Evolutionary conservation across 2,329 filamentous ascomycete species (phyloP).

Genomic region (Stenocarpella maydis): DNA sequence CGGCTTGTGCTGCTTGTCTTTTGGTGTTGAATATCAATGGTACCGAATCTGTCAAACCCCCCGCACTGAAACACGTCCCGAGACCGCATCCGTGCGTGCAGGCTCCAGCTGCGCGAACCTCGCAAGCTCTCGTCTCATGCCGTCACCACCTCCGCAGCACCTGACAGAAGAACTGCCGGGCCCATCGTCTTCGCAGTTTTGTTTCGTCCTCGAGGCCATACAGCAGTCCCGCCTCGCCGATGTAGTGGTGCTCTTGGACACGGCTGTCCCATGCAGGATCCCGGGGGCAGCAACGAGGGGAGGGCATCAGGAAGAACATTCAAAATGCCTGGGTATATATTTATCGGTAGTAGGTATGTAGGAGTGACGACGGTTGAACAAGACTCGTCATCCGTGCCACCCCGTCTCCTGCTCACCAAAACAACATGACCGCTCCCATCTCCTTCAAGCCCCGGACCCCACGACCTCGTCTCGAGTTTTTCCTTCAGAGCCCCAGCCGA

Average conservation of each 20-base stretch:
- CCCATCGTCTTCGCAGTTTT: background rate
- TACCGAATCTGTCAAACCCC: background rate
- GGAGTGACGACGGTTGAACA: background rate
- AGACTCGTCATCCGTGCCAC: conserved; percentile 3
- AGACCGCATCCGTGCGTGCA: conserved; percentile 3
- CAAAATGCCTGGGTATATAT: too few species aligned
- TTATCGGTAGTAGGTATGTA: too few species aligned
- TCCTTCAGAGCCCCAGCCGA: background rate
- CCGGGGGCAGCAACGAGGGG: too few species aligned
- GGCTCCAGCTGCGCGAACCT: conserved; percentile 1
- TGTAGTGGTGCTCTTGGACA: background rate
- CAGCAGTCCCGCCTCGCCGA: conserved; percentile 10
- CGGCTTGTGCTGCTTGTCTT: background rate
- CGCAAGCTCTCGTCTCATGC: background rate
- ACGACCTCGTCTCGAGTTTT: background rate
- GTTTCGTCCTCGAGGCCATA: conserved; percentile 16
- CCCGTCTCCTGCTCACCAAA: background rate
- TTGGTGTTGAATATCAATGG: too few species aligned
- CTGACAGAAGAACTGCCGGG: conserved; percentile 17
- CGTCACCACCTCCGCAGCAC: conserved; percentile 3
- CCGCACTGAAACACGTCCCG: conserved; percentile 25
- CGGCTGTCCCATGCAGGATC: background rate
- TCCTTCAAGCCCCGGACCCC: background rate
- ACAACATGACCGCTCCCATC: background rate
- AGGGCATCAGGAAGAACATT: too few species aligned